phyloP scores from a whole-genome alignment of 1,284 basidiomycete species.

The Xerocomus amazonicus region DNA sequence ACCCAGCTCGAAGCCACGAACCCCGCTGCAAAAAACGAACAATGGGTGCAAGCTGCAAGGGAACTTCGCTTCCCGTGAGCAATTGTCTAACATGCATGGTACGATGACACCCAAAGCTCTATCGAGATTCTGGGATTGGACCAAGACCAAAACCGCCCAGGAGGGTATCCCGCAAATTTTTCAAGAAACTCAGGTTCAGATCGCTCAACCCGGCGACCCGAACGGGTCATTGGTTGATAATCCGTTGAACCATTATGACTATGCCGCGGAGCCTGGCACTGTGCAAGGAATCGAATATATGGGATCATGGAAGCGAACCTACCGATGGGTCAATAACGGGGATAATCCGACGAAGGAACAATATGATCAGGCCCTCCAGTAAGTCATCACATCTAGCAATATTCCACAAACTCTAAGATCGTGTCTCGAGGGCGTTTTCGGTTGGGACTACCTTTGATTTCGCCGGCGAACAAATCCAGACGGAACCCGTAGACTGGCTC shows the following conservation, averaged over 20 bases:
- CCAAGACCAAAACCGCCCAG: not conserved
- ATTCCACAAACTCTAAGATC: not conserved
- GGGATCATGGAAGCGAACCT: slow-evolving; percentile 14
- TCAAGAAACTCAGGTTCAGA: slow-evolving; percentile 1
- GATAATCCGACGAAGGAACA: slow-evolving; percentile 7
- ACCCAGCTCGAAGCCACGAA: slow-evolving; percentile 4
- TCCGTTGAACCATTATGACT: slow-evolving; percentile 20
- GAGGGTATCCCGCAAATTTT: slow-evolving; percentile 12
- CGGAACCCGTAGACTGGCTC: slow-evolving; percentile 6
- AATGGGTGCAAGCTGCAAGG: slow-evolving; percentile 13
- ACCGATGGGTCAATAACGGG: slow-evolving; percentile 10
- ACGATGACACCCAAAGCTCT: not conserved
- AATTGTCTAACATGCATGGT: too few relatives aligned
- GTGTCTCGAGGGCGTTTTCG: slow-evolving; percentile 7
- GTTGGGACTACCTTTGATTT: not conserved
- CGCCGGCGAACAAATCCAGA: not conserved
- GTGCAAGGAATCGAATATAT: slow-evolving; percentile 6
- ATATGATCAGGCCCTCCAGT: slow-evolving; percentile 12
- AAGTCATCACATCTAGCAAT: not conserved
- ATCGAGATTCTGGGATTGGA: slow-evolving; percentile 21
- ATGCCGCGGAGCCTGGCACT: slow-evolving; percentile 5
- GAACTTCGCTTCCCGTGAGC: slow-evolving; percentile 18
- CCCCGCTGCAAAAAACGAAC: slow-evolving; percentile 1
- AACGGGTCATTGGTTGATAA: not conserved
- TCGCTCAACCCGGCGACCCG: slow-evolving; percentile 1